Conservation (phyloP, 2,329 filamentous ascomycete genomes). For the Colletotrichum higginsianum region DNA sequence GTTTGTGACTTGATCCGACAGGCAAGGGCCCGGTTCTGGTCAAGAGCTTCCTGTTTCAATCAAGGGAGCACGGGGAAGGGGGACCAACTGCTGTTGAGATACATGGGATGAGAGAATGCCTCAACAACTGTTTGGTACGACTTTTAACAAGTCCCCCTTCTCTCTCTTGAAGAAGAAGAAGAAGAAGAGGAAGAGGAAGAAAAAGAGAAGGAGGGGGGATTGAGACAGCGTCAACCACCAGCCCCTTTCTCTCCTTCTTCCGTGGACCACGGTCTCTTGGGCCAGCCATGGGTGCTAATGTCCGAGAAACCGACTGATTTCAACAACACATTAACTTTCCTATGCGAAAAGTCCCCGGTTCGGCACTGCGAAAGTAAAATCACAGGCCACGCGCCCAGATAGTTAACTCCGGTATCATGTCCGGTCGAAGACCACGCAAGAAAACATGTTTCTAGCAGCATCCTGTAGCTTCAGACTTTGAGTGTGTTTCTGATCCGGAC, state of each 20-base stretch:
- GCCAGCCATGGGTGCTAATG: background rate
- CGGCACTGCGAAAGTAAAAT: background rate
- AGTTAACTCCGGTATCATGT: slow-evolving; percentile 19
- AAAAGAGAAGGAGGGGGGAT: too few relatives aligned
- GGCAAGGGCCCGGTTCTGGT: background rate
- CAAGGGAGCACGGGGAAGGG: background rate
- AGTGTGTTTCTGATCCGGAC: background rate
- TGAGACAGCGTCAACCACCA: background rate
- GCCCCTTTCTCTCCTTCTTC: background rate
- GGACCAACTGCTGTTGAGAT: background rate
- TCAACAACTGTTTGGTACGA: background rate
- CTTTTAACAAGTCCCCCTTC: background rate
- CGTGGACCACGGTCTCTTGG: slow-evolving; percentile 13
- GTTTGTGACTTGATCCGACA: background rate
- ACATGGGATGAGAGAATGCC: background rate
- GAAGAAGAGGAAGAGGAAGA: too few relatives aligned
- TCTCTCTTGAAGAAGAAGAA: too few relatives aligned
- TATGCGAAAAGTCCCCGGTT: background rate
- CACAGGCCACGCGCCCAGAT: background rate
- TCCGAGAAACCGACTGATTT: slow-evolving; percentile 31
- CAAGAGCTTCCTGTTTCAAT: background rate
- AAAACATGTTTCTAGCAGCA: slow-evolving; percentile 20
- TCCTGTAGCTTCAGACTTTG: slow-evolving; percentile 5
- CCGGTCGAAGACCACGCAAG: background rate
- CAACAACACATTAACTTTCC: slow-evolving; percentile 16